Percentiles rank a stretch among this genome's conserved stretches.
Conservation (phyloP, 2,329 filamentous ascomycete genomes). For the Fusarium sp. region DNA sequence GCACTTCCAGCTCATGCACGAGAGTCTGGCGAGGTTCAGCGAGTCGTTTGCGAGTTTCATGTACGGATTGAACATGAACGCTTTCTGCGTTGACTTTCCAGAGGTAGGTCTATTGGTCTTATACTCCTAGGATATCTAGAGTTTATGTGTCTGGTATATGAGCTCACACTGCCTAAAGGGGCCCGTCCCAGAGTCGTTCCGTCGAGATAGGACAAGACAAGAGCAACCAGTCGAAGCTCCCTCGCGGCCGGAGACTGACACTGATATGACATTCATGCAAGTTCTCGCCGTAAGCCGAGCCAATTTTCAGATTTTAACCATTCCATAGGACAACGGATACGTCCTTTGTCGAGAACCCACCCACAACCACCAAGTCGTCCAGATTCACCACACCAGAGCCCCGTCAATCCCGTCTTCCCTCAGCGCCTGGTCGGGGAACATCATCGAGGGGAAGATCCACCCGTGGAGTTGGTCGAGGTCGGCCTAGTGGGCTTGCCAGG, state of each 20-base stretch:
- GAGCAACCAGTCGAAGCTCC: slow-evolving; percentile 51
- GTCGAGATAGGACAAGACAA: slow-evolving; percentile 70
- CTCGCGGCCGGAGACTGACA: slow-evolving; percentile 56
- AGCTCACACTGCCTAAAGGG: slow-evolving; percentile 63
- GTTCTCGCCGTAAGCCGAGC: slow-evolving; percentile 43
- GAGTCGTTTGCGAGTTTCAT: slow-evolving; percentile 97
- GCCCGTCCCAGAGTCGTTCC: slow-evolving; percentile 86
- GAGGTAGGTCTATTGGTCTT: slow-evolving; percentile 69
- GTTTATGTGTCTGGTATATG: not conserved
- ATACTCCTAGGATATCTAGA: not conserved
- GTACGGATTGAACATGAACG: slow-evolving; percentile 98
- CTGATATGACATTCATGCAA: slow-evolving; percentile 88
- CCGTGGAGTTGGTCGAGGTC: slow-evolving; percentile 47
- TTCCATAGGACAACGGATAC: slow-evolving; percentile 83
- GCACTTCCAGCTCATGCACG: slow-evolving; percentile 97
- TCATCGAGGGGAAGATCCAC: slow-evolving; percentile 48
- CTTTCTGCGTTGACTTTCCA: slow-evolving; percentile 97
- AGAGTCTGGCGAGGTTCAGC: slow-evolving; percentile 90
- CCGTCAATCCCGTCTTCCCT: slow-evolving; percentile 62
- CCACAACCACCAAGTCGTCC: slow-evolving; percentile 63
- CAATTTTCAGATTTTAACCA: slow-evolving; percentile 28
- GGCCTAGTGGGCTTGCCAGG: slow-evolving; percentile 60
- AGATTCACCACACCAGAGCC: slow-evolving; percentile 58
- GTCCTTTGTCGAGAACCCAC: slow-evolving; percentile 88
- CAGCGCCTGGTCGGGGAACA: slow-evolving; percentile 53